Evolutionary conservation across 306 rosid genomes (phyloP).

Genomic region (Inga leiocalycina): DNA sequence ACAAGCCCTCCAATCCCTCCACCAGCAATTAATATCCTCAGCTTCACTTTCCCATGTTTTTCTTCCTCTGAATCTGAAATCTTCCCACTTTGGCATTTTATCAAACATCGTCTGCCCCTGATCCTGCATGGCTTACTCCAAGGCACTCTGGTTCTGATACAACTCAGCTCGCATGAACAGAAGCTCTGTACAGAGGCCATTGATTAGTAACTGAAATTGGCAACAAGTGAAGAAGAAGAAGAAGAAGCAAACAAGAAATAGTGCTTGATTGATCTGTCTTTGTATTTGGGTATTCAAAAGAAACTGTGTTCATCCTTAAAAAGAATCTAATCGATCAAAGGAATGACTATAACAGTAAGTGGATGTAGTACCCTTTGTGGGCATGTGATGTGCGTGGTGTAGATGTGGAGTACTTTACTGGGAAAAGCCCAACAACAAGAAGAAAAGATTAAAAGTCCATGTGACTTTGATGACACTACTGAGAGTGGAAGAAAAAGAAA

Average conservation of each 20-base stretch:
- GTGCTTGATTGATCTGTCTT: not conserved
- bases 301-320: not conserved
- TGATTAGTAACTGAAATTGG: not conserved
- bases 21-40: conserved; percentile 45
- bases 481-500: not conserved
- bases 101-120: not conserved
- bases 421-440: not conserved
- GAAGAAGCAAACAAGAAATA: not conserved
- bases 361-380: not conserved
- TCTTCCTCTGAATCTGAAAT: conserved; percentile 15
- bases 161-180: conserved; percentile 22
- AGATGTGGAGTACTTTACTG: not conserved
- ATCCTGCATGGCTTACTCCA: not conserved
- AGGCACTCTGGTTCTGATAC: not conserved
- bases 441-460: not conserved
- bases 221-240: not conserved
- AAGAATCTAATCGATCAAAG: not conserved
- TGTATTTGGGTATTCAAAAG: not conserved
- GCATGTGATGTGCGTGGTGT: not conserved
- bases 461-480: not conserved
- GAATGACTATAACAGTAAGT: not conserved
- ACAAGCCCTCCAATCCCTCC: conserved; percentile 54
- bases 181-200: conserved; percentile 39
- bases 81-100: conserved; percentile 30
- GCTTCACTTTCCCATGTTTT: conserved; percentile 14